Evolutionary conservation across 257 asterid genomes (phyloP).

Genomic region (Solanum bulbocastanum): DNA sequence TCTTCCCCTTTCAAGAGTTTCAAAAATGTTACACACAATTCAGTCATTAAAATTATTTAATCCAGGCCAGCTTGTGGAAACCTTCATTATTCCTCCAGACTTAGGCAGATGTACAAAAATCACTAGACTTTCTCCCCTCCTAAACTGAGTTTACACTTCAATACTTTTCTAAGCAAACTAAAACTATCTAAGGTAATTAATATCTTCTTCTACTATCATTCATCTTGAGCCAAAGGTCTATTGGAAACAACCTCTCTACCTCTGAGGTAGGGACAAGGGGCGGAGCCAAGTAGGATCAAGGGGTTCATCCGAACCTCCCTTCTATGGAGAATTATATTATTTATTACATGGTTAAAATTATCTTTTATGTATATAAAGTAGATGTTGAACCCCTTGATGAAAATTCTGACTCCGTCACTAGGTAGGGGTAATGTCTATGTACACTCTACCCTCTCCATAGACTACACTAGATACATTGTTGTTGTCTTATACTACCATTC

Average conservation of each 20-base stretch:
- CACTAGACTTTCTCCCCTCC: not conserved
- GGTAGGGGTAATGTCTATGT: rapidly evolving
- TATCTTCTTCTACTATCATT: not conserved
- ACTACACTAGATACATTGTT: not conserved
- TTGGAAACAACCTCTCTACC: not conserved
- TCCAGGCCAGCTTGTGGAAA: not conserved
- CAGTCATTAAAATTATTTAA: no score
- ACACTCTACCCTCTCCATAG: not conserved
- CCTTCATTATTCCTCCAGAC: not conserved
- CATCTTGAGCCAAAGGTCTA: not conserved
- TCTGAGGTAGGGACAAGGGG: not conserved
- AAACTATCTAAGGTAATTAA: not conserved
- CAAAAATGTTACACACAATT: not conserved
- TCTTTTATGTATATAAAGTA: not conserved
- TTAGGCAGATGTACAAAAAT: not conserved
- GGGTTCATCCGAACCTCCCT: not conserved
- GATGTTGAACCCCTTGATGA: not conserved
- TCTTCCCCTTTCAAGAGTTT: not conserved
- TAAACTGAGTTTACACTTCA: not conserved
- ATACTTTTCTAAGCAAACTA: not conserved
- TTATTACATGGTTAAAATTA: not conserved
- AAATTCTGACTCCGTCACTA: not conserved
- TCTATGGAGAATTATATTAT: not conserved
- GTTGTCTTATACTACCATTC: not conserved
- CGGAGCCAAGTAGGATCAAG: not conserved